phyloP scores from a whole-genome alignment of 805 yeast genomes.

The Ogataea siamensis region DNA sequence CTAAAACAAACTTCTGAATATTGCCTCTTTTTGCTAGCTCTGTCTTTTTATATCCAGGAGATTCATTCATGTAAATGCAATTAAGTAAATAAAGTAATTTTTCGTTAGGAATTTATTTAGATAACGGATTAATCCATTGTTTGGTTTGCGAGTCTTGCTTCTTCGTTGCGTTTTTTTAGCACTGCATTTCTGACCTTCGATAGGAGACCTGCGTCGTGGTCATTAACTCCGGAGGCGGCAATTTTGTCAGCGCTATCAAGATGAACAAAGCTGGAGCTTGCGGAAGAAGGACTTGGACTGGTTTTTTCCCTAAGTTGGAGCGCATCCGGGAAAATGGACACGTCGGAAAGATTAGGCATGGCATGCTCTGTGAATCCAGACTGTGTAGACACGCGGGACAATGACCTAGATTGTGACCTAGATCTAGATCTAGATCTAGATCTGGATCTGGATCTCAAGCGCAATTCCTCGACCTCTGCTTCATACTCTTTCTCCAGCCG shows the following conservation, averaged over 20 bases:
- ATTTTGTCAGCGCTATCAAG: constrained; percentile 10
- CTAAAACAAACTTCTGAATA: no score
- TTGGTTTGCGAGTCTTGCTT: constrained; percentile 7
- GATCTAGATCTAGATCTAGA: constrained; percentile 9
- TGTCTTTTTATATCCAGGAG: no score
- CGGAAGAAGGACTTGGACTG: constrained; percentile 5
- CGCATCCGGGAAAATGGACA: constrained; percentile 35
- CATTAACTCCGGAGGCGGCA: constrained; percentile 8
- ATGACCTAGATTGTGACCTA: constrained; percentile 21
- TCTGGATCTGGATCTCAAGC: constrained; percentile 6
- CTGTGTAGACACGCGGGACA: constrained; percentile 22
- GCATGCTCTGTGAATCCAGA: constrained; percentile 29
- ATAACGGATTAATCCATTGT: neutral
- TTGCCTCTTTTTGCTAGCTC: no score
- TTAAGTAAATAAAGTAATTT: neutral
- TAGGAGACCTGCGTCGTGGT: constrained; percentile 1
- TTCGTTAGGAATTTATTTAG: neutral
- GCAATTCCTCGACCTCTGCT: constrained; percentile 16
- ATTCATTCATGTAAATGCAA: neutral
- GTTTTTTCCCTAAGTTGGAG: constrained; percentile 22
- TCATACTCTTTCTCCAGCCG: constrained; percentile 26
- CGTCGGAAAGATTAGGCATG: constrained; percentile 31
- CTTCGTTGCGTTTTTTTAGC: constrained; percentile 23
- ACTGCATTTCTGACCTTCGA: constrained; percentile 27
- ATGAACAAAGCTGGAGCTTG: constrained; percentile 18